Percentiles rank a stretch among this genome's conserved stretches.
phyloP scores from a whole-genome alignment of 2,329 filamentous ascomycete species.

The Ceratocystis lukuohia region DNA sequence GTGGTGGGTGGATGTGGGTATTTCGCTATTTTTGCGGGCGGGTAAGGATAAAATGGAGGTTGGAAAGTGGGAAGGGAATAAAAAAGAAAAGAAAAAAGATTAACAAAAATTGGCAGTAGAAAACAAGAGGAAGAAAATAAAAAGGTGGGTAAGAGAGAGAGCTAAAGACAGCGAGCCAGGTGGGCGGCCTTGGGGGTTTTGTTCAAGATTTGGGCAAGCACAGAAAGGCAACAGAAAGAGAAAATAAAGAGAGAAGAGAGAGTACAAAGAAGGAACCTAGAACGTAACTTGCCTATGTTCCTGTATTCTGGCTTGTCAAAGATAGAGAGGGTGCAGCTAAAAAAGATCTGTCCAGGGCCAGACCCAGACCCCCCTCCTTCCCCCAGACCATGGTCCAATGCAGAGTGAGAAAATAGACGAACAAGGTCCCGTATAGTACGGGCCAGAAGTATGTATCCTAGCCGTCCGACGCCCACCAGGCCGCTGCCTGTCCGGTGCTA shows the following conservation, averaged over 20 bases:
- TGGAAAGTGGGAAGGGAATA: neutral
- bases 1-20: neutral
- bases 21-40: neutral
- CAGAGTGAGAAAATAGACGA: conserved; percentile 3
- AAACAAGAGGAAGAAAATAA: neutral
- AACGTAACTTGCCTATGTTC: neutral
- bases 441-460: neutral
- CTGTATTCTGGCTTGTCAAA: neutral
- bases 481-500: neutral
- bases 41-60: neutral
- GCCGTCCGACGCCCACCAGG: neutral
- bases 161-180: neutral
- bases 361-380: neutral
- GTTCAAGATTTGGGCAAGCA: neutral
- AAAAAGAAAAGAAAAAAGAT: conserved; percentile 2
- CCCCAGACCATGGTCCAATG: neutral
- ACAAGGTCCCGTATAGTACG: neutral
- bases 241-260: neutral
- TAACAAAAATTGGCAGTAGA: neutral
- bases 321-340: conserved; percentile 5
- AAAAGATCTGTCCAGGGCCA: conserved; percentile 1
- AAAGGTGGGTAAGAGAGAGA: neutral
- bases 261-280: conserved; percentile 2
- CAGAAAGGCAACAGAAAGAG: neutral
- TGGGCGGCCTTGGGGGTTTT: neutral